Evolutionary conservation across 2,329 filamentous ascomycete species (phyloP).

Genomic region (Botrytis aclada): DNA sequence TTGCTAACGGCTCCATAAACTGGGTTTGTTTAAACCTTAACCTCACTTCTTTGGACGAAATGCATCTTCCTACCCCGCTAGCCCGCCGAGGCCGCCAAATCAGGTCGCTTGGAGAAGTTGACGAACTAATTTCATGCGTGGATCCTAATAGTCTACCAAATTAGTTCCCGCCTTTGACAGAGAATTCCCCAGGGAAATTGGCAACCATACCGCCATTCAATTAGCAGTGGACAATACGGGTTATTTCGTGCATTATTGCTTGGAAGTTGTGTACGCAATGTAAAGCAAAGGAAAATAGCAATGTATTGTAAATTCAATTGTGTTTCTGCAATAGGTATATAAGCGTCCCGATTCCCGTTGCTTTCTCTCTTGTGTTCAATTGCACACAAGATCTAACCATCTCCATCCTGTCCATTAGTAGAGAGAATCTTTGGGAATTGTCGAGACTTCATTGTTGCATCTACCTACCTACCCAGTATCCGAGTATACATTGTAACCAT

Average conservation of each 20-base stretch:
- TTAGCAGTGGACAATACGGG: background rate
- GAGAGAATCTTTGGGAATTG: background rate
- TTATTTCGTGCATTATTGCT: background rate
- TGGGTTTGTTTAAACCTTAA: conserved; percentile 19
- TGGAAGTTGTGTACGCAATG: background rate
- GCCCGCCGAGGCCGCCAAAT: background rate
- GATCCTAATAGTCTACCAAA: background rate
- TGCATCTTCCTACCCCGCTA: background rate
- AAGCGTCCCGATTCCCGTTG: background rate
- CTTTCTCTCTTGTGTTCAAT: background rate
- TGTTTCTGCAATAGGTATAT: background rate
- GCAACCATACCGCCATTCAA: background rate
- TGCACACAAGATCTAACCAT: background rate
- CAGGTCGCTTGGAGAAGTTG: background rate
- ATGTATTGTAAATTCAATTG: background rate
- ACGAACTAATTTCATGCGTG: background rate
- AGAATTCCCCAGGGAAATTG: background rate
- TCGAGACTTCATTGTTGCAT: background rate
- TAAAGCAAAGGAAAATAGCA: background rate
- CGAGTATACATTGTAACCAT: background rate
- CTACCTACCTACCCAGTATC: background rate
- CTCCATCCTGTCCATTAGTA: background rate
- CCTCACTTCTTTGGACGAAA: background rate
- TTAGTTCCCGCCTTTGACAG: background rate
- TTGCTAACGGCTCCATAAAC: background rate